Percentiles rank a stretch among this genome's conserved stretches.
Conservation (phyloP, 2,329 filamentous ascomycete genomes). For the Ceratocystis albifundus region DNA sequence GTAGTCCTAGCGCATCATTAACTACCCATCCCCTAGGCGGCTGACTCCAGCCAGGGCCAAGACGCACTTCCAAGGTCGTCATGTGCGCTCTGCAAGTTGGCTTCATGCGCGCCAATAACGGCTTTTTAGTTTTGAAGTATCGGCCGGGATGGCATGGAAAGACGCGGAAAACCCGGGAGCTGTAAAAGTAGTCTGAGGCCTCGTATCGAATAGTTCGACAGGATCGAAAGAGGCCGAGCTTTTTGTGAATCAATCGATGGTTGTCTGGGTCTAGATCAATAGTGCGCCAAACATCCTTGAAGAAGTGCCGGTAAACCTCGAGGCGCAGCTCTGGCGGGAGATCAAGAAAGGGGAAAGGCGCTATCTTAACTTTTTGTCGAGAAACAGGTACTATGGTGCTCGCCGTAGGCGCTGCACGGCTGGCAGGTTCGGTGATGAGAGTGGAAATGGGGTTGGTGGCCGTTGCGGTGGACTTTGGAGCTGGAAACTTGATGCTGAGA, state of each 20-base stretch:
- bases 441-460: not conserved
- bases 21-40: conserved; percentile 62
- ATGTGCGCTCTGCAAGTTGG: conserved; percentile 48
- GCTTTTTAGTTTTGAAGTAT: conserved; percentile 63
- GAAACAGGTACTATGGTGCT: conserved; percentile 1
- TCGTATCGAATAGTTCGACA: conserved; percentile 52
- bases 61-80: conserved; percentile 54
- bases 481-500: conserved; percentile 8
- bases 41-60: conserved; percentile 61
- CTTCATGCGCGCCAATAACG: conserved; percentile 55
- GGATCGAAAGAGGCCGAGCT: conserved; percentile 49
- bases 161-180: conserved; percentile 49
- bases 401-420: not conserved
- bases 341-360: conserved; percentile 52
- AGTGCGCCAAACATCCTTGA: conserved; percentile 42
- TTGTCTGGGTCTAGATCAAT: conserved; percentile 58
- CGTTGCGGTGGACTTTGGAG: not conserved
- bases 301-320: conserved; percentile 55
- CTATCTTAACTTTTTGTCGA: conserved; percentile 29
- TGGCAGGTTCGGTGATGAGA: not conserved
- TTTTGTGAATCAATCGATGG: conserved; percentile 48
- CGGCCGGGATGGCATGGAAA: conserved; percentile 54
- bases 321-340: conserved; percentile 59
- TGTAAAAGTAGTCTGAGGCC: conserved; percentile 55
- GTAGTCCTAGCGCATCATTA: conserved; percentile 50